Conservation (phyloP, 192 early-diverging fungal genomes). For the Coemansia sp. region DNA sequence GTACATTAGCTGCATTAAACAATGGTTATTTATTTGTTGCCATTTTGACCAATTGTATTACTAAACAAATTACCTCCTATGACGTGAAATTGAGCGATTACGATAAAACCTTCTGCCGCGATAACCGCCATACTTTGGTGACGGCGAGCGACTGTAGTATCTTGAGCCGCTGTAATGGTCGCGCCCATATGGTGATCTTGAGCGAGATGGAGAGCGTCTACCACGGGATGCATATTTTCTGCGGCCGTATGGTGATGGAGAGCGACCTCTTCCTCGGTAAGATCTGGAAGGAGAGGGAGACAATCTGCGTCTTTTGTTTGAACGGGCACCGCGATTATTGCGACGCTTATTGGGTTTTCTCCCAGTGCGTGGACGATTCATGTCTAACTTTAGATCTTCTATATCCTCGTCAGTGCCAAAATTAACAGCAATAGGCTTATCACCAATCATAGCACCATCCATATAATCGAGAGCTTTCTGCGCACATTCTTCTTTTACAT, state of each 20-base stretch:
- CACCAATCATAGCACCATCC: conserved; percentile 34
- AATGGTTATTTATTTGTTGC: background rate
- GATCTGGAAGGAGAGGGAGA: conserved; percentile 15
- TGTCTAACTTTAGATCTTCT: background rate
- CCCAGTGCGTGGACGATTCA: background rate
- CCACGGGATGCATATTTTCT: conserved; percentile 17
- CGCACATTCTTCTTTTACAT: conserved; percentile 2
- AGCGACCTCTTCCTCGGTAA: conserved; percentile 20
- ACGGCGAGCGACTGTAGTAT: conserved; percentile 36
- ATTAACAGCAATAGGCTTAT: conserved; percentile 3
- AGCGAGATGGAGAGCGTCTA: conserved; percentile 29
- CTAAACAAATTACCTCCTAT: conserved; percentile 28
- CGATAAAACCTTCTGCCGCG: conserved; percentile 30
- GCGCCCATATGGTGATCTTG: conserved; percentile 30
- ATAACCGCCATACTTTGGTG: conserved; percentile 28
- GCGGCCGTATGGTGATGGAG: conserved; percentile 40
- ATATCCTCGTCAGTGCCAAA: conserved; percentile 10
- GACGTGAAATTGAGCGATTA: conserved; percentile 47
- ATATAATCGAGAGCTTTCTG: conserved; percentile 31
- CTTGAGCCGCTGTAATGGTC: conserved; percentile 16
- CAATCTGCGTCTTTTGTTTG: background rate
- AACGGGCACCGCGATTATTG: conserved; percentile 5
- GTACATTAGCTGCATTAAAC: background rate
- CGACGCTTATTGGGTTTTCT: background rate
- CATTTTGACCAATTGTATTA: background rate